Base-by-base conservation (phyloP, 495 filamentous ascomycete genomes). In the Tuber magnatum region DNA sequence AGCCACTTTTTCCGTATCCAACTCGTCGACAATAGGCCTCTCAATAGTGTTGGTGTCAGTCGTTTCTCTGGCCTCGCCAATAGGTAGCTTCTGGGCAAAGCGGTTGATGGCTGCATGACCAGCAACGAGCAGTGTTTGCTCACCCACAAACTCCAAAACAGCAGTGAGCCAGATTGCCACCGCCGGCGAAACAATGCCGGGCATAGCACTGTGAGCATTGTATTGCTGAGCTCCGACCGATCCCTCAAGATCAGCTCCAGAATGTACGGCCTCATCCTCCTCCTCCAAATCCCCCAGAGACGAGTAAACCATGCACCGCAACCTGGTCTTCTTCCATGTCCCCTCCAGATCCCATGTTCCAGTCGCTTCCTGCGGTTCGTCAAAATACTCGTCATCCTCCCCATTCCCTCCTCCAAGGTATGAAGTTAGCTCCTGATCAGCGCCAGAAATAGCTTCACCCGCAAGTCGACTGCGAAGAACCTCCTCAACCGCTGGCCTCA, bases 271-370 rank as follows among this genome's bases (percentile, higher is more conserved):
- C 85, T 97, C 93, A 82, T 99, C 95, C 72, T 98, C 96, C 79
- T 97, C 93, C 83, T 99, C 96, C 88, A 99, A 89, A 80, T 99
- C 95, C 39, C 96, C 96, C 22, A 99, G 85, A 18, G 94, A 93
- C 10, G 93, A 98, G 83, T 98, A 98, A 28, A 98, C 94, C 96
- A 99, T 98, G 81, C 94, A 95, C 73, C 95, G 89, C 73, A 99
- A 84, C 71, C 96, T 90, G 1, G 93, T 94, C 71, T 94, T 87
- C 83, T 93, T 97, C 94, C 94, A 99, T 22, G 93, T 90, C 69
- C 91, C 85, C 81, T 97, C 90, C 22, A 97, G 85, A 82, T 98
- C 93, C 88, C 94, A 97, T 74, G 91, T 89, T 2, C 86, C 85
- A 71, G 83, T 84, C 70, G 92, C 90, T 73, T 94, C 92, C 8